Percentiles rank a stretch among this genome's conserved stretches.
Evolutionary conservation across 768 basidiomycete species (phyloP).

Genomic region (Tulasnella sp.): DNA sequence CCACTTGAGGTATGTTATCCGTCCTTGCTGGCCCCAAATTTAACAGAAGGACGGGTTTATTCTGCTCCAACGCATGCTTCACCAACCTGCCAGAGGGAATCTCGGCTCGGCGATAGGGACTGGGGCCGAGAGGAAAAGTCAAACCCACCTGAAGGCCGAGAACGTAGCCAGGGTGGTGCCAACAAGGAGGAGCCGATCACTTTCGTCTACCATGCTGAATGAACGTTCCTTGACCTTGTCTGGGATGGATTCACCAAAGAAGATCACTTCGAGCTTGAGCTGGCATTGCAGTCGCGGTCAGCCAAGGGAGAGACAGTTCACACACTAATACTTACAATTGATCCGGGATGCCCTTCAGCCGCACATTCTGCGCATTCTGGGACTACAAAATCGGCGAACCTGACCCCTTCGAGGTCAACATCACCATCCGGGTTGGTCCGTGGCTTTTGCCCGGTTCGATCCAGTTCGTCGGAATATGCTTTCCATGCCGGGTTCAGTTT

Average conservation of each 20-base stretch:
- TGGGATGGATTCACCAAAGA: conserved; percentile 87
- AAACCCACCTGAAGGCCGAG: conserved; percentile 73
- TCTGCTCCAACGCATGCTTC: conserved; percentile 68
- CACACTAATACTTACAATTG: conserved; percentile 50
- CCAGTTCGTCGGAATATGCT: conserved; percentile 60
- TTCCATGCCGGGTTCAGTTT: conserved; percentile 76
- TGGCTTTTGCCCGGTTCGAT: conserved; percentile 53
- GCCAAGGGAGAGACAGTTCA: neutral
- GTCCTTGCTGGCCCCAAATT: conserved; percentile 89
- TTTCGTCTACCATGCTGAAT: conserved; percentile 56
- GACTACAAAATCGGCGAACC: conserved; percentile 72
- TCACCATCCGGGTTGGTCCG: conserved; percentile 94
- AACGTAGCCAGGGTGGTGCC: conserved; percentile 93
- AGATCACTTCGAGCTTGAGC: conserved; percentile 80
- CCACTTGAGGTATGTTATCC: conserved; percentile 57
- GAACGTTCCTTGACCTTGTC: conserved; percentile 62
- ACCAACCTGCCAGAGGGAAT: conserved; percentile 53
- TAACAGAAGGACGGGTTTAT: conserved; percentile 75
- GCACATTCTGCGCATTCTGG: conserved; percentile 73
- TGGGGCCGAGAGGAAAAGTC: neutral
- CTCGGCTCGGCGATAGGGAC: neutral
- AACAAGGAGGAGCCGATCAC: conserved; percentile 70
- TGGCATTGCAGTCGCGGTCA: conserved; percentile 34
- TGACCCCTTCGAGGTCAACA: conserved; percentile 75
- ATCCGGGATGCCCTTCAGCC: conserved; percentile 52